Conservation (phyloP, 2,329 filamentous ascomycete species). For the Alternaria brassicae region DNA sequence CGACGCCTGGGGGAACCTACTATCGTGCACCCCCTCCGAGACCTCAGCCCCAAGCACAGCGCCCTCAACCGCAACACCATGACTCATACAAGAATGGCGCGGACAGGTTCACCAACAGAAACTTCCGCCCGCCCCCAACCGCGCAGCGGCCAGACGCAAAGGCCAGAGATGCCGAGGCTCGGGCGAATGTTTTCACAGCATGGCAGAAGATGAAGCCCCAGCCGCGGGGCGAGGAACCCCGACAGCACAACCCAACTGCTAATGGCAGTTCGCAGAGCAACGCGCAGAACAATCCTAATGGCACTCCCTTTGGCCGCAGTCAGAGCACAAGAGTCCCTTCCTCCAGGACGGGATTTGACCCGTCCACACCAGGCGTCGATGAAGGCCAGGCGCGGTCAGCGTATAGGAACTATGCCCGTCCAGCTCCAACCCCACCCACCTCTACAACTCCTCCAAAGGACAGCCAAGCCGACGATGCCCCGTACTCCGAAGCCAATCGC, state of each 20-base stretch:
- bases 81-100: slow-evolving; percentile 50
- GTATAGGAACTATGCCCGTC: slow-evolving; percentile 49
- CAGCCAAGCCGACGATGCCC: slow-evolving; percentile 33
- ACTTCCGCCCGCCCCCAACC: slow-evolving; percentile 51
- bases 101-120: slow-evolving; percentile 53
- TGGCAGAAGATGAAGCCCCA: slow-evolving; percentile 60
- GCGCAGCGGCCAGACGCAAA: slow-evolving; percentile 41
- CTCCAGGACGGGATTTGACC: slow-evolving; percentile 64
- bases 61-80: slow-evolving; percentile 38
- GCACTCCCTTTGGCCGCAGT: slow-evolving; percentile 49
- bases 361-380: slow-evolving; percentile 64
- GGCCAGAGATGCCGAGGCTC: slow-evolving; percentile 48
- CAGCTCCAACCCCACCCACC: slow-evolving; percentile 43
- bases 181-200: slow-evolving; percentile 56
- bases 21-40: slow-evolving; percentile 42
- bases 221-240: slow-evolving; percentile 39
- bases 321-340: slow-evolving; percentile 56
- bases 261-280: slow-evolving; percentile 12
- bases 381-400: slow-evolving; percentile 65
- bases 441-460: slow-evolving; percentile 29
- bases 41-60: slow-evolving; percentile 31
- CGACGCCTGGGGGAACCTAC: slow-evolving; percentile 43
- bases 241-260: slow-evolving; percentile 27
- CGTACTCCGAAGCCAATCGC: slow-evolving; percentile 57
- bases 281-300: slow-evolving; percentile 43